phyloP scores from a whole-genome alignment of 148 eudicot genomes.

The Cornus suecica region DNA sequence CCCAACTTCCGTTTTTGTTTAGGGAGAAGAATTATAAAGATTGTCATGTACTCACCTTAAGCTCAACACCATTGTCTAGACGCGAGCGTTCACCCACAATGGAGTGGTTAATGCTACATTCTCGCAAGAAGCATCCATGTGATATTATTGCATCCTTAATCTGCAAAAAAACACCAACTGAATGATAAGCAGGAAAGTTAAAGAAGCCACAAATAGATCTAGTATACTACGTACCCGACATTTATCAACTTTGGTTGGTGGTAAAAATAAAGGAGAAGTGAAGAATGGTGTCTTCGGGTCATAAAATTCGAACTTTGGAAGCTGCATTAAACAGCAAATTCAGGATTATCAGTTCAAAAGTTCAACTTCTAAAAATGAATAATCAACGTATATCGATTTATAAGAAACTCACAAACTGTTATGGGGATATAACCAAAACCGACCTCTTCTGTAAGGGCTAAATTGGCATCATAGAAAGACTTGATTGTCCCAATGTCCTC shows the following conservation, averaged over 20 bases:
- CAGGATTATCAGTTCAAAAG: not conserved
- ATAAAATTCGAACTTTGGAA: slow-evolving; percentile 75
- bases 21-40: no score
- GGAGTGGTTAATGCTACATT: slow-evolving; percentile 73
- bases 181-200: not conserved
- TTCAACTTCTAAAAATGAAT: not conserved
- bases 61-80: slow-evolving; percentile 82
- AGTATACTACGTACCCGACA: slow-evolving; percentile 87
- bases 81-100: slow-evolving; percentile 97
- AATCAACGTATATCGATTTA: no score
- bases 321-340: slow-evolving; percentile 35
- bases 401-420: no score
- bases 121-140: slow-evolving; percentile 93
- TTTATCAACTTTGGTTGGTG: slow-evolving; percentile 87
- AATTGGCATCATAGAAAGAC: slow-evolving; percentile 85
- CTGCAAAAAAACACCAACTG: slow-evolving; percentile 40
- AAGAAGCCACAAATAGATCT: slow-evolving; percentile 4
- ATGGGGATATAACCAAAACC: no score
- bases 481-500: slow-evolving; percentile 95
- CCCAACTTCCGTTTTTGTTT: no score
- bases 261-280: slow-evolving; percentile 88
- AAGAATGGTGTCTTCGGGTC: slow-evolving; percentile 94
- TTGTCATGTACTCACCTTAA: slow-evolving; percentile 69
- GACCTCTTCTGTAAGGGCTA: slow-evolving; percentile 92
- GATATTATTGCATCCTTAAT: slow-evolving; percentile 92